These are phyloP conservation scores for Aspergillus fructus DNA, from an alignment of 2,329 filamentous ascomycete genomes.

Conservation along the genomic window DNA sequence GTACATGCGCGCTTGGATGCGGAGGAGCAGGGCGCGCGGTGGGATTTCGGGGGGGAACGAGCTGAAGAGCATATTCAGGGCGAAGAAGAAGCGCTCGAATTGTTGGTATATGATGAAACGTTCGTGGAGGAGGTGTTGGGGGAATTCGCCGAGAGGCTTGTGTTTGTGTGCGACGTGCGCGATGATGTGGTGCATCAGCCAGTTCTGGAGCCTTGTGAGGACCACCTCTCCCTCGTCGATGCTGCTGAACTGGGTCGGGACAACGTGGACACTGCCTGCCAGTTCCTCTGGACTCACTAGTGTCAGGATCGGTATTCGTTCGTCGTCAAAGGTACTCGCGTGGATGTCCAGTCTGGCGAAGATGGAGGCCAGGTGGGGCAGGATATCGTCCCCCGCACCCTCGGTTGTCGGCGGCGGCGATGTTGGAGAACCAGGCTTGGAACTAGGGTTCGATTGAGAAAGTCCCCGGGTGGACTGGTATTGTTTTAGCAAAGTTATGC, in stretches of 20 bases:
- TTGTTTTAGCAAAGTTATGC: slow-evolving; percentile 20
- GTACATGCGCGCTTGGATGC: slow-evolving; percentile 16
- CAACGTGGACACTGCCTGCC: neutral
- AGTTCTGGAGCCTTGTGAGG: slow-evolving; percentile 24
- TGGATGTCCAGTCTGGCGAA: slow-evolving; percentile 24
- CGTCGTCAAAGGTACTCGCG: slow-evolving; percentile 20
- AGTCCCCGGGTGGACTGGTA: neutral
- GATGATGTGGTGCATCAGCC: slow-evolving; percentile 21
- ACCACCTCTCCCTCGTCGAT: slow-evolving; percentile 14
- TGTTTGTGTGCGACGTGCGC: slow-evolving; percentile 11
- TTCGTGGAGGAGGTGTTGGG: slow-evolving; percentile 7
- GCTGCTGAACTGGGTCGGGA: slow-evolving; percentile 5
- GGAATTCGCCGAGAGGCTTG: neutral
- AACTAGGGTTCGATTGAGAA: too few species aligned
- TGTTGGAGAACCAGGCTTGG: too few species aligned
- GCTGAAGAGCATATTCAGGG: neutral
- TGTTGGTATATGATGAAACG: slow-evolving; percentile 12
- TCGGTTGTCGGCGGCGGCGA: neutral
- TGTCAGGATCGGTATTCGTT: slow-evolving; percentile 11
- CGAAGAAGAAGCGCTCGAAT: neutral
- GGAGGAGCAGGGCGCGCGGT: slow-evolving; percentile 11
- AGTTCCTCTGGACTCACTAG: slow-evolving; percentile 7
- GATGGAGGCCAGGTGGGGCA: slow-evolving; percentile 14
- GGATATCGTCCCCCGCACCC: slow-evolving; percentile 12
- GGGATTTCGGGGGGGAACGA: neutral